Base-by-base conservation (phyloP, 805 yeast species). In the Pachysolen tannophilus region DNA sequence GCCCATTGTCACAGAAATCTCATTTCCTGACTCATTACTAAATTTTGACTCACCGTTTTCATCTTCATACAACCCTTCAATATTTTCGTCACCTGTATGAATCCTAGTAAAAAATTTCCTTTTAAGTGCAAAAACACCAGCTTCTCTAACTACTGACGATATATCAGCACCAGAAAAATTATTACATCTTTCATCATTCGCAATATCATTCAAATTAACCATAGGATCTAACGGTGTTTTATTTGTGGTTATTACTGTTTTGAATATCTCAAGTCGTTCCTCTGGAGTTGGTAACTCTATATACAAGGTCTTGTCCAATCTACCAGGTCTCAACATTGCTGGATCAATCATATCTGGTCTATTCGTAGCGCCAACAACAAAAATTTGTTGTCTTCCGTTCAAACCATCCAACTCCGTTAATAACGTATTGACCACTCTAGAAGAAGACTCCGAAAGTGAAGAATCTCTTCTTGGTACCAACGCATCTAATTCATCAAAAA, bases 321-420 rank as follows among this genome's bases (percentile, higher is more conserved):
- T 75, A 5, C 97, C 98, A 0, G 97, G 97, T 53, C 98, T 74
- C 30, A 92, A 61, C 97, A 90, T 92, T 0, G 98, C 98, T 3
- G 95, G 87, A 58, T 90, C 98, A 44, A 90, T 92, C 85, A 90
- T 90, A 55, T 90, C 98, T 0, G 97, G 97, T 54, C 98, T 72
- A 50, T 90, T 90, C 0, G 98, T 90, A 2, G 98, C 98, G 20
- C 96, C 97, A 45, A 90, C 75, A 4, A 90, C 97, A 56, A 82
- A 92, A 2, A 90, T 85, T 2, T 97, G 97, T 41, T 81, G 75
- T 47, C 97, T 68, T 46, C 90, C 96, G 47, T 86, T 88, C 38
- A 90, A 67, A 1, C 98, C 98, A 60, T 92, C 98, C 26, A 92
- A 67, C 53, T 92, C 98, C 0, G 98, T 92, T 45, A 92, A 72